Percentiles rank a stretch among this genome's conserved stretches.
phyloP scores from a whole-genome alignment of 345 rosid species.

The Mallotus nudiflorus region DNA sequence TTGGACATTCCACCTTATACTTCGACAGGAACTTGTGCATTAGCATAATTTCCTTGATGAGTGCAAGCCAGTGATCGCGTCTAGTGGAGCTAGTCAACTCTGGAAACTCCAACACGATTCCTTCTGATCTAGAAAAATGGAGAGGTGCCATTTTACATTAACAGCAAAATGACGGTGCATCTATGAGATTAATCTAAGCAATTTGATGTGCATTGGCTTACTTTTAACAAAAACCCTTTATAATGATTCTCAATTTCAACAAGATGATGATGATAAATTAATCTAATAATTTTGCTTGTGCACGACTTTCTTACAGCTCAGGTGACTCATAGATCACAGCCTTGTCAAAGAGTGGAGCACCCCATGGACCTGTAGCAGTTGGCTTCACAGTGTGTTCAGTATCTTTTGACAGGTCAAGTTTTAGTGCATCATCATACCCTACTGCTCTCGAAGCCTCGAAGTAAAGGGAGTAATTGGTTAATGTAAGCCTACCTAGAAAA shows the following conservation, averaged over 20 bases:
- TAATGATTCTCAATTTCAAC: neutral
- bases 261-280: neutral
- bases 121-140: slow-evolving; percentile 55
- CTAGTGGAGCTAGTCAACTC: slow-evolving; percentile 95
- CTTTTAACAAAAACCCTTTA: neutral
- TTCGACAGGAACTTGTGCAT: slow-evolving; percentile 71
- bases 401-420: slow-evolving; percentile 72
- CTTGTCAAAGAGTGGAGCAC: slow-evolving; percentile 94
- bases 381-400: slow-evolving; percentile 50
- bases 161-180: neutral
- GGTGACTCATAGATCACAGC: slow-evolving; percentile 73
- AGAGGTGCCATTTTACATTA: slow-evolving; percentile 6
- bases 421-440: slow-evolving; percentile 75
- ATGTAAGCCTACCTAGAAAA: slow-evolving; percentile 77
- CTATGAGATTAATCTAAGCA: too few relatives aligned
- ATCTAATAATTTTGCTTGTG: neutral
- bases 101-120: slow-evolving; percentile 82
- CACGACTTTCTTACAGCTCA: slow-evolving; percentile 58
- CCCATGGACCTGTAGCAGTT: slow-evolving; percentile 91
- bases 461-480: slow-evolving; percentile 88
- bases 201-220: too few relatives aligned
- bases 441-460: slow-evolving; percentile 83
- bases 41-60: slow-evolving; percentile 60
- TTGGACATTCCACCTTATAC: slow-evolving; percentile 44
- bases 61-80: slow-evolving; percentile 88